Conservation (phyloP, 208 protist species). For the Balamuthia mandrillaris region DNA sequence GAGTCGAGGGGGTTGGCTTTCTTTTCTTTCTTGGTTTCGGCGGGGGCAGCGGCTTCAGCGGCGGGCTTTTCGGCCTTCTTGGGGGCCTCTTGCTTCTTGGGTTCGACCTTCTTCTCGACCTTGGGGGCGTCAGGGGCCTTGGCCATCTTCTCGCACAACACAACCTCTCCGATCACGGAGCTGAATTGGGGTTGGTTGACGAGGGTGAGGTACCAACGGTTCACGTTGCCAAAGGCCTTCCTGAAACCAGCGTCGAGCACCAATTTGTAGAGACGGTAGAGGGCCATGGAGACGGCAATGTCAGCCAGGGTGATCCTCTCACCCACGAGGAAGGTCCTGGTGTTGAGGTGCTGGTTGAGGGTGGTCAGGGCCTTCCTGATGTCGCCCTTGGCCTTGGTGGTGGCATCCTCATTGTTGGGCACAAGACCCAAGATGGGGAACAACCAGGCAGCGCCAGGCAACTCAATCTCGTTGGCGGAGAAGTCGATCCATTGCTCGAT, state of each 20-base stretch:
- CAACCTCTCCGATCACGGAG: slow-evolving; percentile 61
- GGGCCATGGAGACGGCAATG: slow-evolving; percentile 50
- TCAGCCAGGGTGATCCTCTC: slow-evolving; percentile 64
- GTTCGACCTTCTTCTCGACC: not conserved
- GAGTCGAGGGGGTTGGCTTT: slow-evolving; percentile 49
- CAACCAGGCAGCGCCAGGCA: slow-evolving; percentile 32
- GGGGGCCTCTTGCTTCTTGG: not conserved
- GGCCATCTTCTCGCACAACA: slow-evolving; percentile 45
- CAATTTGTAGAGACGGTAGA: slow-evolving; percentile 56
- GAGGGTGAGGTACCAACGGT: slow-evolving; percentile 68
- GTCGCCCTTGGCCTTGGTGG: slow-evolving; percentile 51
- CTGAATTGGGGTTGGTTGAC: slow-evolving; percentile 68
- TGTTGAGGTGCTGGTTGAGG: slow-evolving; percentile 55
- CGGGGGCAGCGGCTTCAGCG: slow-evolving; percentile 18
- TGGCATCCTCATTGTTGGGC: slow-evolving; percentile 32
- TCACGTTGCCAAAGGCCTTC: slow-evolving; percentile 53
- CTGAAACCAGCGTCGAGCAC: slow-evolving; percentile 53
- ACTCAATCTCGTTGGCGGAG: slow-evolving; percentile 54
- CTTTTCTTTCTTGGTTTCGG: no score
- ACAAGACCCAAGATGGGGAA: slow-evolving; percentile 57
- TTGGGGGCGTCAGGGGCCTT: not conserved
- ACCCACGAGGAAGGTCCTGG: slow-evolving; percentile 63
- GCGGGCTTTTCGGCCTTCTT: slow-evolving; percentile 57
- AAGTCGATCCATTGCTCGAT: slow-evolving; percentile 63
- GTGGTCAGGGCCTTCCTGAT: slow-evolving; percentile 43